Percentiles rank a stretch among this genome's conserved stretches.
phyloP scores from a whole-genome alignment of 306 rosid genomes.

The Prunus salicina region DNA sequence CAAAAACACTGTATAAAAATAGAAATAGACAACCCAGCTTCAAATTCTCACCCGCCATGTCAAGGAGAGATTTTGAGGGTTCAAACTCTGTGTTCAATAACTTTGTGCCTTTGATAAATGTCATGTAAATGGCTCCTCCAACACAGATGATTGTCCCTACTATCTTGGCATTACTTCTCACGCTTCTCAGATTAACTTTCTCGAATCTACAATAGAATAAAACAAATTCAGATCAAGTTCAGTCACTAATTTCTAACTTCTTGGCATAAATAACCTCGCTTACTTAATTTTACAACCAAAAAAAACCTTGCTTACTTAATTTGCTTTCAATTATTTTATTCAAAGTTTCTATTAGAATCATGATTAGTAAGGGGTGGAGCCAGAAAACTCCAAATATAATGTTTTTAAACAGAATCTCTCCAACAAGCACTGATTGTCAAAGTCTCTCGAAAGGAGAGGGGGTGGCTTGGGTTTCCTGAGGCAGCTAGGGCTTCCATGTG shows the following conservation, averaged over 20 bases:
- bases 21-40: constrained; percentile 51
- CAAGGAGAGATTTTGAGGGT: constrained; percentile 23
- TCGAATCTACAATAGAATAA: constrained; percentile 36
- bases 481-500: no score
- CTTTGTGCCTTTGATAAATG: constrained; percentile 63
- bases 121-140: constrained; percentile 66
- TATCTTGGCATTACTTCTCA: constrained; percentile 54
- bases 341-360: no score
- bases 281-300: no score
- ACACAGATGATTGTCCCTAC: constrained; percentile 62
- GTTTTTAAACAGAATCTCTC: no score
- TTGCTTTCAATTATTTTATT: no score
- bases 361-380: no score
- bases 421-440: no score
- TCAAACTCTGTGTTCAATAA: constrained; percentile 36
- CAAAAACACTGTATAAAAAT: constrained; percentile 37
- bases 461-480: no score
- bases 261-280: neutral
- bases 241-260: no score
- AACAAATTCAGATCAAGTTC: neutral
- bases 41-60: constrained; percentile 35
- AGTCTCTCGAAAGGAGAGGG: no score
- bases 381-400: no score
- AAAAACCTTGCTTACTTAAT: no score
- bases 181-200: constrained; percentile 42